Base-by-base conservation (phyloP, 2,329 filamentous ascomycete genomes). In the Rhytidhysteron rufulum region DNA sequence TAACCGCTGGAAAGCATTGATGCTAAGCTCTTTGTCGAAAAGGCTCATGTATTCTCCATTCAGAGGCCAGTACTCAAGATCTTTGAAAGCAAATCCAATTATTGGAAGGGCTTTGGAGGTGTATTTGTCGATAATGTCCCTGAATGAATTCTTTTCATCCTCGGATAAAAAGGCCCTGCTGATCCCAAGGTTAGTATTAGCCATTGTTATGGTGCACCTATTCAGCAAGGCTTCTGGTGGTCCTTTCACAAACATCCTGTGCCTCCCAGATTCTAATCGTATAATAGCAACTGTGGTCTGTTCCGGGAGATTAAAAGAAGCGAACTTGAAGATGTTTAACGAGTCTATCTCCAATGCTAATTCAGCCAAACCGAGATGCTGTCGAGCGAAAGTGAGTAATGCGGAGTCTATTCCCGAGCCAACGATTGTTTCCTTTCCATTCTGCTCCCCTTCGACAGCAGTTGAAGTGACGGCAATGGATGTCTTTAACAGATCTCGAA, bases 351-450 rank as follows among this genome's bases (percentile, higher is more conserved):
- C 53, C 46, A 73, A 66, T 7, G 68, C 45, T 8, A 75, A 55
- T n/a, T 69, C 66, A 3, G 66, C 60, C 54, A 77, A 72, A 32
- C 71, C 74, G 5, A 79, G 64, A 40, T 75, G 65, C 21, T 77
- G 71, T 37, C 66, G 70, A 3, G 72, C 73, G 24, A 78, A 63
- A 20, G 72, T 63, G 7, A 79, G 65, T 3, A 79, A 65, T 2
- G 76, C 76, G 5, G 75, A 77, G 49, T 79, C 76, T 1, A 76
- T 79, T 58, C 78, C 79, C 36, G 75, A 78, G 4, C 76, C 76
- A 32, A 78, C 67, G 43, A 77, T 79, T 3, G 65, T 65, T 27
- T 75, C 67, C 15, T 72, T 67, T 5, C 73, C 71, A 1, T 57
- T 52, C 16, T 34, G 51, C 48, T 29, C 25, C 5, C 52, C 53